Conservation (phyloP, 371 early-diverging fungal species). For the Mortierella sp. region DNA sequence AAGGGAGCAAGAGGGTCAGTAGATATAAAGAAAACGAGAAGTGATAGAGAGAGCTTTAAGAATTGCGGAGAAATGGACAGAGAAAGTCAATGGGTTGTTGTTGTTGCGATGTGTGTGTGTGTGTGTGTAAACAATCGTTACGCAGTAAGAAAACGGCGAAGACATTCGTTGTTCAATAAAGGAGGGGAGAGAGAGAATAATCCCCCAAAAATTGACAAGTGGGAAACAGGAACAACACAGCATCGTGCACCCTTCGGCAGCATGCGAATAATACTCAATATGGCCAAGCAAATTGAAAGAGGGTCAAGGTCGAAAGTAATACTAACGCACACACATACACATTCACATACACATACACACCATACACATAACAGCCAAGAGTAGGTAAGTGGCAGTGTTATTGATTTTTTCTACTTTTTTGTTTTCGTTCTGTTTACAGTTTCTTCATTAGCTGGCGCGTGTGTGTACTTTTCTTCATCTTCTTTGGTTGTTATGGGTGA, state of each 20-base stretch:
- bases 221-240: not conserved
- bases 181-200: no score
- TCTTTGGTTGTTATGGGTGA: not conserved
- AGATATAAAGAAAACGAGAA: not conserved
- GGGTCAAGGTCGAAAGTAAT: not conserved
- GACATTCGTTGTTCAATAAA: no score
- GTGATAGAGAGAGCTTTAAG: not conserved
- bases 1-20: not conserved
- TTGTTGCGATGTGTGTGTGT: no score
- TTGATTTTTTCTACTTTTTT: not conserved
- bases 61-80: not conserved
- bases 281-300: not conserved
- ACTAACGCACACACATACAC: no score
- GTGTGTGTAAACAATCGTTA: not conserved
- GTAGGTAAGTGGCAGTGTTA: no score
- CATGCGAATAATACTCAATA: not conserved
- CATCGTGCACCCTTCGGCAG: not conserved
- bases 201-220: not conserved
- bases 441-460: not conserved
- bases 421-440: not conserved
- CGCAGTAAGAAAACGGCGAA: not conserved
- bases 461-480: not conserved
- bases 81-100: not conserved
- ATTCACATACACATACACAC: no score
- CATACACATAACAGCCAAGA: no score